Evolutionary conservation across 805 yeast species (phyloP).

Genomic region (Cyberlindnera nakhonratchasimensis): DNA sequence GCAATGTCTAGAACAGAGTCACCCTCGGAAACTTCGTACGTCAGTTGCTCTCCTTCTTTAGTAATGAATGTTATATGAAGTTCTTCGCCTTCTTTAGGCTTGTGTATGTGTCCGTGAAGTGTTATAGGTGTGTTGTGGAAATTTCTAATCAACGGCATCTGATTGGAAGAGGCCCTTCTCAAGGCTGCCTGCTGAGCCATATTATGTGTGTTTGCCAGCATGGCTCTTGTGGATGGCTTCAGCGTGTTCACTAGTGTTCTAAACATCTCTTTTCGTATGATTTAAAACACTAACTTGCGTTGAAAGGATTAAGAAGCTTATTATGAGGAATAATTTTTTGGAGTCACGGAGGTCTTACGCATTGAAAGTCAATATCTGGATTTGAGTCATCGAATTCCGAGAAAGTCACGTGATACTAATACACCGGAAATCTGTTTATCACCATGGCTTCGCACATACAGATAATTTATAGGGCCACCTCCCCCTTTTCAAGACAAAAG

Average conservation of each 20-base stretch:
- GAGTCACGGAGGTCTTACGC: constrained; percentile 1
- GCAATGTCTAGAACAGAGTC: constrained; percentile 92
- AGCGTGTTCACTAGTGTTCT: constrained; percentile 7
- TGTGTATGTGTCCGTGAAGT: constrained; percentile 81
- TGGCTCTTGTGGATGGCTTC: neutral
- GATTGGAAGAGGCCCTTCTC: constrained; percentile 15
- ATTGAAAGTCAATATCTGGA: neutral
- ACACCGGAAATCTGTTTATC: no score
- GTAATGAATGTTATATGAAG: constrained; percentile 82
- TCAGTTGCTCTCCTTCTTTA: constrained; percentile 82
- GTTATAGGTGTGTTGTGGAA: constrained; percentile 28
- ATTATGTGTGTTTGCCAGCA: neutral
- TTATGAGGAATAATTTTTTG: neutral
- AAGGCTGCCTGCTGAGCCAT: neutral
- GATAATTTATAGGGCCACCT: neutral
- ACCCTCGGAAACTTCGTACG: constrained; percentile 86
- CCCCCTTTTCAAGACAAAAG: neutral
- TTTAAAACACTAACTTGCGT: neutral
- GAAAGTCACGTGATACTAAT: no score
- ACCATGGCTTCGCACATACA: no score
- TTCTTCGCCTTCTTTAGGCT: constrained; percentile 93
- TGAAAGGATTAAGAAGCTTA: neutral
- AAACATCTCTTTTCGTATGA: constrained; percentile 4
- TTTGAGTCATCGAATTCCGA: neutral
- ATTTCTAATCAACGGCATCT: constrained; percentile 23